Conservation (phyloP, 2,329 filamentous ascomycete genomes). For the Raffaelea albimanens region DNA sequence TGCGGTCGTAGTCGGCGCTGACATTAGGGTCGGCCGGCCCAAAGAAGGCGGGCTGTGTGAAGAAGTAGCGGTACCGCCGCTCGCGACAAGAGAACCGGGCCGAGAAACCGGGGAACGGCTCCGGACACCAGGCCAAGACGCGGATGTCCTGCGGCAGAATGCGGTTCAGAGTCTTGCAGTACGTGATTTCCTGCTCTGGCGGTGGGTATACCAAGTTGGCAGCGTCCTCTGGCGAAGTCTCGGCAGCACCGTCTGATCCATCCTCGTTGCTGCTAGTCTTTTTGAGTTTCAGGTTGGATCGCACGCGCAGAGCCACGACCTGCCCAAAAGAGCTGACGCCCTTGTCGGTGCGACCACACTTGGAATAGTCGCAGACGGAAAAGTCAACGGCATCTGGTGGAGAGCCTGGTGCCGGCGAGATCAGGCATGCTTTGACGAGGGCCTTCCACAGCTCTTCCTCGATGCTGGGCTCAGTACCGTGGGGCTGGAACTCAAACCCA, state of each 20-base stretch:
- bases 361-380: conserved; percentile 81
- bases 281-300: conserved; percentile 27
- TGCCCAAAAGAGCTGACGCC: conserved; percentile 97
- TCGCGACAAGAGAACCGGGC: conserved; percentile 90
- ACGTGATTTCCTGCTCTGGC: conserved; percentile 56
- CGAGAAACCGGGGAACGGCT: conserved; percentile 69
- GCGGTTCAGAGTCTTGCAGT: conserved; percentile 74
- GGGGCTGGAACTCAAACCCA: conserved; percentile 79
- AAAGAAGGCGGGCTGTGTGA: conserved; percentile 87
- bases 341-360: conserved; percentile 86
- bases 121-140: conserved; percentile 85
- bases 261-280: conserved; percentile 9
- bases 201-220: no score
- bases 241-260: conserved; percentile 16
- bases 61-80: conserved; percentile 91
- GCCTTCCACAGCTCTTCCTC: conserved; percentile 94
- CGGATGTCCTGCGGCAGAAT: conserved; percentile 84
- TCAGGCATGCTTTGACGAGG: conserved; percentile 69
- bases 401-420: conserved; percentile 52
- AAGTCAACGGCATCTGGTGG: conserved; percentile 57
- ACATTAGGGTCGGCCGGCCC: conserved; percentile 30
- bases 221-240: no score
- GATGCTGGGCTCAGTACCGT: conserved; percentile 66
- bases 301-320: conserved; percentile 73
- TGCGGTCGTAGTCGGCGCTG: conserved; percentile 39